Base-by-base conservation (phyloP, 169 alveolate species). In the Plasmodium sp. region DNA sequence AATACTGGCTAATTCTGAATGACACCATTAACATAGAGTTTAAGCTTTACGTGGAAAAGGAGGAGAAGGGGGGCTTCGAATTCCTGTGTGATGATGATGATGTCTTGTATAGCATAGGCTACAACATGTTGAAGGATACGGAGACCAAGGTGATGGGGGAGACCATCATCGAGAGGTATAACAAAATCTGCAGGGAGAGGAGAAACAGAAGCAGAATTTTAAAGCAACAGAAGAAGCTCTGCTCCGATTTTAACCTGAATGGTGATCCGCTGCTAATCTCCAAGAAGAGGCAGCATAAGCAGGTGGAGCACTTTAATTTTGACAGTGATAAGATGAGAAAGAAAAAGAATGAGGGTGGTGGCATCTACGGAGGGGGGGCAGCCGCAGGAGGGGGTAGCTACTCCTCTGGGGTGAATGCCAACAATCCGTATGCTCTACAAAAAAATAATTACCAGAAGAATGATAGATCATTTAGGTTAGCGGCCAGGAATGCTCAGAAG, bases 401-500 rank as follows among this genome's bases (percentile, higher is more conserved):
- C n/a, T 3, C 31, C 16, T n/a, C 10, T 77, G 75, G 39, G 43
- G 0, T n/a, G 1, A 71, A 67, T 58, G 58, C 62, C 2, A 86
- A 56, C 81, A 92, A 92, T 92, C 92, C 92, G 4, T 92, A 92
- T 71, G 82, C 92, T 6, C 5, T 90, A 5, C 95, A 81, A 18
- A 81, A 72, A 33, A 92, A 18, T 39, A 81, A 71, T 0, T 92
- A 92, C 45, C 95, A 92, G 22, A 92, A 92, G 39, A 92, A 81
- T 82, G 95, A 92, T 45, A 34, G 95, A 14, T 92, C 95, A 4
- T 72, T 71, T 51, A 43, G 95, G 31, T 92, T 92, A 27, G 95
- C 95, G 1, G 92, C 95, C 1, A 71, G 95, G 74, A 92, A 92
- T 92, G 95, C 95, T 9, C 84, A 75, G 56, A 92, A 92, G 62